Evolutionary conservation across 768 basidiomycete species (phyloP), one percentile per base, ranked within the genome.

Genomic region (Nevesoporus exiguus): DNA sequence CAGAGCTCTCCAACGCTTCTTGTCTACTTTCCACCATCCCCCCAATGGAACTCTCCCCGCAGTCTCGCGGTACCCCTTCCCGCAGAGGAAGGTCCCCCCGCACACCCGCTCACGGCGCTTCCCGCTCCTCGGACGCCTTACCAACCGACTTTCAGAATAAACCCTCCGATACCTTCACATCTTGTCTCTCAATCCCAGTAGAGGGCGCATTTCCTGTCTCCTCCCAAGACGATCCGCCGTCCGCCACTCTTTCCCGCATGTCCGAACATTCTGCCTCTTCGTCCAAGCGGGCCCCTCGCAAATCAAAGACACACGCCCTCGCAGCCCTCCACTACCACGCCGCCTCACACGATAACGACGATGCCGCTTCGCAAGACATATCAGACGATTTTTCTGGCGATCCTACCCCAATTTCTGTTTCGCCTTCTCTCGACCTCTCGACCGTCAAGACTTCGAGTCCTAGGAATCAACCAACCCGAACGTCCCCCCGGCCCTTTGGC

Each of bases 261-360:
- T 65, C 69, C 49, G 72, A 76, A 57, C 69, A 67, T 50, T 61
- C 75, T 58, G 51, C 76, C 57, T 62, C 75, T 45, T 80, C 82
- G 61, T 71, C 78, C 37, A 81, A 79, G 71, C 81, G 90, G 54
- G 88, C 90, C 34, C 90, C 90, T 49, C 86, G 91, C 70, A 92
- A 92, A 79, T 92, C 90, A 62, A 93, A 93, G 80, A 90, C 86
- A 37, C 88, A 93, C 62, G 90, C 90, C 52, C 76, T 93, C 30
- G 88, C 82, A 27, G 91, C 90, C 22, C 74, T 93, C 51, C 85
- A 85, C 70, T 81, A 76, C 62, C 85, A 86, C 54, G 80, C 81
- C 36, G 74, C 80, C 52, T 80, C 82, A 37, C 68, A 75, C 56
- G 75, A 78, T 47, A 76, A 78, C 55, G 84, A 83, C 59, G 82